A percentile compares a stretch with the other conserved stretches of the same genome.
Evolutionary conservation across 306 rosid species (phyloP).

Genomic region (Trifolium dubium): DNA sequence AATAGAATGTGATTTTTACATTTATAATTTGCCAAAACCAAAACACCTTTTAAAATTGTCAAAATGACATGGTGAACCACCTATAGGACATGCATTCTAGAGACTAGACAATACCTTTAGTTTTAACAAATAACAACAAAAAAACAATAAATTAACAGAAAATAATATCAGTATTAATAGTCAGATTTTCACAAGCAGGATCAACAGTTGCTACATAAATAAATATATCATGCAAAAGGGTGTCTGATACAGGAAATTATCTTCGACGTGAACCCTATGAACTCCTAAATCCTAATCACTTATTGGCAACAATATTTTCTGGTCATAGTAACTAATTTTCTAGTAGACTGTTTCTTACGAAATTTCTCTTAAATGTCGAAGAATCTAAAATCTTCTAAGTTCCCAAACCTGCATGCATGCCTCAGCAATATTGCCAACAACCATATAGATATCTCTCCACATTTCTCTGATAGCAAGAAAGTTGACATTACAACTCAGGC

Average conservation of each 20-base stretch:
- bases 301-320: background rate
- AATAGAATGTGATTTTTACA: no score
- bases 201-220: constrained; percentile 15
- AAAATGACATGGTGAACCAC: background rate
- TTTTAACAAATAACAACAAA: no score
- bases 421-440: constrained; percentile 35
- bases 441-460: constrained; percentile 20
- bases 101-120: no score
- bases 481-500: constrained; percentile 19
- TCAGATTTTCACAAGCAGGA: constrained; percentile 24
- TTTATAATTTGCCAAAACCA: no score
- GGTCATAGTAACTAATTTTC: background rate
- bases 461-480: constrained; percentile 24
- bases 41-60: no score
- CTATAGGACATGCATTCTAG: no score
- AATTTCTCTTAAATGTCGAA: constrained; percentile 33
- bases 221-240: constrained; percentile 8
- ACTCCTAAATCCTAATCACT: background rate
- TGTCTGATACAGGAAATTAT: background rate
- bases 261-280: constrained; percentile 11
- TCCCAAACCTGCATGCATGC: background rate
- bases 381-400: constrained; percentile 12
- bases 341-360: background rate
- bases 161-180: background rate
- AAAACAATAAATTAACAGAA: background rate